Base-by-base conservation (phyloP, 108 stramenopile species). In the Epipyxis sp. region DNA sequence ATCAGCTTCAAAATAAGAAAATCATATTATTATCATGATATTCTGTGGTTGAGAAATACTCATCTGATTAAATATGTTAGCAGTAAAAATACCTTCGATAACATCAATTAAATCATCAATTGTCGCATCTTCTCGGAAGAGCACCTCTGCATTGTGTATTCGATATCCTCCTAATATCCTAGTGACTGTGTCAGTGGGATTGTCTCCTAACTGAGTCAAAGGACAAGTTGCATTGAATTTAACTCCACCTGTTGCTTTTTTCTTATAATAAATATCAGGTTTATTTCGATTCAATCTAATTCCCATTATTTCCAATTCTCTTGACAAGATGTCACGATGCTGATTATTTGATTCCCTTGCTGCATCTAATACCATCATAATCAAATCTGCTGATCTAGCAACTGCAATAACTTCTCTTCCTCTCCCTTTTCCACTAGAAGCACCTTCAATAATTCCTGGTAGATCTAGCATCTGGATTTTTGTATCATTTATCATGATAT, bases 401-500 rank as follows among this genome's bases (percentile, higher is more conserved):
- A 95, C 95, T 1, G 98, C 97, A 78, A 99, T 98, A 10, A 99
- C 98, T 86, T 99, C 95, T 34, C 91, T 85, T 42, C 98, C 98
- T 35, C 98, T 87, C 2, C 98, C 98, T 54, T 93, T 95, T 1
- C 98, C 98, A 79, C 94, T 91, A 0, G 98, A 96, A 1, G 98
- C 98, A 37, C 98, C 98, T 79, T 99, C 98, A 80, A 99, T 99
- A 81, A 99, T 99, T 71, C 98, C 98, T 3, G 98, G 98, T 44
- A 99, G 83, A 88, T 99, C 98, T 59, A 99, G 86, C 39, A 99
- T 92, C 86, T 99, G 98, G 20, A 98, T 92, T 78, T 91, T 93
- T 39, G 91, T 90, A 76, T 95, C 92, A 76, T 91, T 92, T 87
- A 74, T 54, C 6, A 74, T 42, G 6, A 74, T 6, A 37, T 74